phyloP scores from a whole-genome alignment of 2,329 filamentous ascomycete genomes.

The Orbilia brochopaga region DNA sequence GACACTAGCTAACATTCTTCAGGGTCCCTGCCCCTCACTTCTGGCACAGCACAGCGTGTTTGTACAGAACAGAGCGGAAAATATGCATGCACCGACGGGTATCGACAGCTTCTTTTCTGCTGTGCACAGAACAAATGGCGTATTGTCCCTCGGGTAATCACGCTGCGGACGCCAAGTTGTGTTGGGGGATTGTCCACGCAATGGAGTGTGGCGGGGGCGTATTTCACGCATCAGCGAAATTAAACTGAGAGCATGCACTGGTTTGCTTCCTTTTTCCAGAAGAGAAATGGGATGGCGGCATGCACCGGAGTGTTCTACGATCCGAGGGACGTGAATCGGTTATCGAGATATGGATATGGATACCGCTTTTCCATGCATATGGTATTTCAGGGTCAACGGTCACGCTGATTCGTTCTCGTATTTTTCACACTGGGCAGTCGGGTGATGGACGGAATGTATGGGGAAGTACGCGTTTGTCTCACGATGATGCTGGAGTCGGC shows the following conservation, averaged over 20 bases:
- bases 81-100: conserved; percentile 22
- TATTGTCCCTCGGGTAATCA: conserved; percentile 1
- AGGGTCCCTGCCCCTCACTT: no score
- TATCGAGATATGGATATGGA: conserved; percentile 23
- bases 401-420: conserved; percentile 15
- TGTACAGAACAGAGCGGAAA: conserved; percentile 2
- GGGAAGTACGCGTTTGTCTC: background rate
- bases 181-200: conserved; percentile 36
- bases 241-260: conserved; percentile 13
- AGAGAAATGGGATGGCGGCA: conserved; percentile 11
- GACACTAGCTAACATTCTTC: background rate
- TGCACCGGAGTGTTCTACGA: conserved; percentile 15
- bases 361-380: no score
- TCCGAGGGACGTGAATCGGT: conserved; percentile 22
- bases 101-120: conserved; percentile 15
- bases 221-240: conserved; percentile 20
- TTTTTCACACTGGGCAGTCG: conserved; percentile 8
- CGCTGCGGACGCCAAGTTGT: conserved; percentile 16
- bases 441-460: background rate
- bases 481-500: no score
- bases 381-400: conserved; percentile 19
- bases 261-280: conserved; percentile 6
- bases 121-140: background rate
- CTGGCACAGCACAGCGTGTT: background rate
- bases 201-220: conserved; percentile 27